These are phyloP conservation scores for Fomitopsis schrenkii DNA, from an alignment of 1,284 basidiomycete species.

Conservation along the genomic window DNA sequence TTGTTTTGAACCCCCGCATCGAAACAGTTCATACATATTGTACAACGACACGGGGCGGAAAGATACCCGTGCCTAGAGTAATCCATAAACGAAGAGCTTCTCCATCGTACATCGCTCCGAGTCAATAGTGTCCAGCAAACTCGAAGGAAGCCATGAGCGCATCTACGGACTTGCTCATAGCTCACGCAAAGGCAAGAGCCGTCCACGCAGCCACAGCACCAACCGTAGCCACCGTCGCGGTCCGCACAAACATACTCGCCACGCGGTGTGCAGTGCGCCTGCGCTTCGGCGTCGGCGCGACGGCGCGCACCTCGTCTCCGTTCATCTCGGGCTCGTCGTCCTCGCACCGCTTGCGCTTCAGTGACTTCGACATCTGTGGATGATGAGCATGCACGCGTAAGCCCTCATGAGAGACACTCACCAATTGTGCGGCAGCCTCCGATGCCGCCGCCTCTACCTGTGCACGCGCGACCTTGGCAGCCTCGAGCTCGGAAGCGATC, in stretches of 20 bases:
- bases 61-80: background rate
- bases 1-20: too few species aligned
- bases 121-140: background rate
- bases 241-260: constrained; percentile 40
- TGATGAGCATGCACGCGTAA: constrained; percentile 8
- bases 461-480: constrained; percentile 24
- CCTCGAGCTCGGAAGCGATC: constrained; percentile 28
- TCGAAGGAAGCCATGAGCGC: background rate
- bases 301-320: background rate
- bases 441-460: constrained; percentile 26
- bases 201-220: constrained; percentile 68
- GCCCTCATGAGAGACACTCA: constrained; percentile 8
- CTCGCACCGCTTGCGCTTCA: constrained; percentile 30
- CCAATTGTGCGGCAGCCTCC: constrained; percentile 21
- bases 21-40: too few species aligned
- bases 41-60: too few species aligned
- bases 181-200: constrained; percentile 48
- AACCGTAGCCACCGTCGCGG: constrained; percentile 52
- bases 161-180: too few species aligned
- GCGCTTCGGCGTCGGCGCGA: constrained; percentile 28
- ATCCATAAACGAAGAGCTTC: background rate
- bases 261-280: constrained; percentile 43
- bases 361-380: constrained; percentile 20
- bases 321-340: constrained; percentile 10
- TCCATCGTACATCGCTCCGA: background rate